Conservation (phyloP, 2,329 filamentous ascomycete species). For the Grosmannia huntii region DNA sequence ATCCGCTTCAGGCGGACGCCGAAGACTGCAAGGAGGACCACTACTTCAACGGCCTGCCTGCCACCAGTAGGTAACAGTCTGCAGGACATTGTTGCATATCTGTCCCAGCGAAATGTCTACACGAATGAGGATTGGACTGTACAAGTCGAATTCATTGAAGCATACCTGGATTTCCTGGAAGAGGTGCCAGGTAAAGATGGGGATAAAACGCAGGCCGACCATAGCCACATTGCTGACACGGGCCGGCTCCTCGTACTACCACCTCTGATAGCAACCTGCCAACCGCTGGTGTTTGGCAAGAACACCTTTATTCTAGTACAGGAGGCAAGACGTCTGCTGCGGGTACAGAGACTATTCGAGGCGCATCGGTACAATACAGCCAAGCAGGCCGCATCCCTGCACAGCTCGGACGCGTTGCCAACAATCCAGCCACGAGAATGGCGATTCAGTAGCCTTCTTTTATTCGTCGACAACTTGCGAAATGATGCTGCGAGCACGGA, state of each 20-base stretch:
- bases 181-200: background rate
- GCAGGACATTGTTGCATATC: conserved; percentile 26
- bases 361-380: background rate
- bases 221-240: background rate
- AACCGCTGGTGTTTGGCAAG: background rate
- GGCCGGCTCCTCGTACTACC: background rate
- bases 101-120: conserved; percentile 34
- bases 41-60: conserved; percentile 13
- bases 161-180: conserved; percentile 26
- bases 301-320: background rate
- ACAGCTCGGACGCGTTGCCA: background rate
- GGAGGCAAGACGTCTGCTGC: background rate
- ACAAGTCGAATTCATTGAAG: conserved; percentile 22
- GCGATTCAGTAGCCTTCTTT: background rate
- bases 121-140: conserved; percentile 26
- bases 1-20: background rate
- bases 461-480: background rate
- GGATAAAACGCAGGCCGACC: background rate
- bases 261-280: background rate
- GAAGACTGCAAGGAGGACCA: conserved; percentile 4
- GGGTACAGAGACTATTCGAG: background rate
- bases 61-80: conserved; percentile 21
- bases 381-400: background rate
- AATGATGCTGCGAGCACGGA: background rate
- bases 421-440: background rate